A percentile compares a stretch with the other conserved stretches of the same genome.
Conservation (phyloP, 2,329 filamentous ascomycete genomes). For the Cordyceps cicadae region DNA sequence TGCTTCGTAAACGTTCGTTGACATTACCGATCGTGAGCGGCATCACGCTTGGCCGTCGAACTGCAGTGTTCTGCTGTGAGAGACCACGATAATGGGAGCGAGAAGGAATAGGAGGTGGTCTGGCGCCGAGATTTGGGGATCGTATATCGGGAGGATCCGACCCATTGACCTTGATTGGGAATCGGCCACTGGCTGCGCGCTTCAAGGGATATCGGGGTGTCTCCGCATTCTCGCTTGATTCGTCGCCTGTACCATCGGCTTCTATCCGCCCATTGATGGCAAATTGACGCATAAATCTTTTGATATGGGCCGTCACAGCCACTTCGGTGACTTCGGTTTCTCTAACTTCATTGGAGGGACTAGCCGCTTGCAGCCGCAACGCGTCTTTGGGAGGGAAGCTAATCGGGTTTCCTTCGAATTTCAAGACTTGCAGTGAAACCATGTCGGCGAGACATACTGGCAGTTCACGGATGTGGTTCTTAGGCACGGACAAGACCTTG, state of each 20-base stretch:
- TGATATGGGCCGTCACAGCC: slow-evolving; percentile 51
- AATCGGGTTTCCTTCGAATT: slow-evolving; percentile 82
- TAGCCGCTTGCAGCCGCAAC: slow-evolving; percentile 49
- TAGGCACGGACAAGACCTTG: slow-evolving; percentile 80
- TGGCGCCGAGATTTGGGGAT: slow-evolving; percentile 53
- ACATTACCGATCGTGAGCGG: slow-evolving; percentile 60
- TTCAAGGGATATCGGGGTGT: slow-evolving; percentile 64
- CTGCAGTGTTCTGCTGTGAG: slow-evolving; percentile 57
- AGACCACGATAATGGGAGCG: slow-evolving; percentile 69
- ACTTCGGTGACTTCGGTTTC: slow-evolving; percentile 59
- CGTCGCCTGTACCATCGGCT: slow-evolving; percentile 49
- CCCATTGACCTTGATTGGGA: slow-evolving; percentile 65
- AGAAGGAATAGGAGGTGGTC: slow-evolving; percentile 69
- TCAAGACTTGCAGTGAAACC: slow-evolving; percentile 79
- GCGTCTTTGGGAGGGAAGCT: slow-evolving; percentile 68
- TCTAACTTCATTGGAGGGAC: slow-evolving; percentile 45
- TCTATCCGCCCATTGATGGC: slow-evolving; percentile 44
- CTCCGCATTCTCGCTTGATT: slow-evolving; percentile 66
- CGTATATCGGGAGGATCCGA: slow-evolving; percentile 59
- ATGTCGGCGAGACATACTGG: slow-evolving; percentile 82
- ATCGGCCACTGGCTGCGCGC: slow-evolving; percentile 55
- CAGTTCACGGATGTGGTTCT: slow-evolving; percentile 77
- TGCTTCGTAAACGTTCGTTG: slow-evolving; percentile 59
- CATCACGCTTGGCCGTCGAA: slow-evolving; percentile 65
- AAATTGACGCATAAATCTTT: slow-evolving; percentile 50